These are phyloP conservation scores for Hericium erinaceus DNA, from an alignment of 768 basidiomycete genomes.

Conservation along the genomic window DNA sequence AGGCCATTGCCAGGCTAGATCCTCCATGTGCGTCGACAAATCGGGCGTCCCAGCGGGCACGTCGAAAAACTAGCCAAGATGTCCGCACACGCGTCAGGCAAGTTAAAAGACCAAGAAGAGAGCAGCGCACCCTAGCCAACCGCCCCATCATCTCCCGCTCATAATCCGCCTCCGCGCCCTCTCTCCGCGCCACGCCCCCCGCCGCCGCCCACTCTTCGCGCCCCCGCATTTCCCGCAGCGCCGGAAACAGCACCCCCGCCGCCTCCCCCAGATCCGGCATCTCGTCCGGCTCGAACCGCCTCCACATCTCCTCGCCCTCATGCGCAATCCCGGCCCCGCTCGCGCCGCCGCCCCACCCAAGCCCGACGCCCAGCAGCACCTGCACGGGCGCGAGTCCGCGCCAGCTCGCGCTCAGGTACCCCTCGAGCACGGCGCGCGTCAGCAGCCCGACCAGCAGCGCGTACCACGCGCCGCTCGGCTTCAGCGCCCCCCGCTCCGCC, in stretches of 20 bases:
- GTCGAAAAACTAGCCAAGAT: conserved; percentile 54
- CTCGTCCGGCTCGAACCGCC: conserved; percentile 66
- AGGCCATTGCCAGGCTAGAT: conserved; percentile 70
- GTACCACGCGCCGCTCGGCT: conserved; percentile 76
- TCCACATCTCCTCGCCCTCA: conserved; percentile 29
- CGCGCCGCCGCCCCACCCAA: conserved; percentile 26
- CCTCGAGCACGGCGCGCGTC: conserved; percentile 78
- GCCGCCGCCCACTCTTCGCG: conserved; percentile 25
- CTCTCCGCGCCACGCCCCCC: conserved; percentile 15
- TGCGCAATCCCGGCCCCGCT: not conserved
- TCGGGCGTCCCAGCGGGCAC: conserved; percentile 65
- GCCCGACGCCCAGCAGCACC: conserved; percentile 63
- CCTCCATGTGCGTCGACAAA: conserved; percentile 70
- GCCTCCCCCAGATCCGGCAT: conserved; percentile 62
- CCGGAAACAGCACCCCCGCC: conserved; percentile 58
- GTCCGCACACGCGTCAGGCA: not conserved
- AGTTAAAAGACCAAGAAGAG: conserved; percentile 1
- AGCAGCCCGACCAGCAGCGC: conserved; percentile 66
- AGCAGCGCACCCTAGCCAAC: conserved; percentile 50
- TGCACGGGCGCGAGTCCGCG: conserved; percentile 60
- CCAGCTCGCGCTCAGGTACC: conserved; percentile 79
- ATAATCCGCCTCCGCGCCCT: conserved; percentile 59
- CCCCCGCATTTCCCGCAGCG: conserved; percentile 15
- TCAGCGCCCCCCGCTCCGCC: conserved; percentile 30
- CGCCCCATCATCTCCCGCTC: conserved; percentile 68